Conservation (phyloP, 1,139 yeast species). For the Debaryomycetaceae sp. region DNA sequence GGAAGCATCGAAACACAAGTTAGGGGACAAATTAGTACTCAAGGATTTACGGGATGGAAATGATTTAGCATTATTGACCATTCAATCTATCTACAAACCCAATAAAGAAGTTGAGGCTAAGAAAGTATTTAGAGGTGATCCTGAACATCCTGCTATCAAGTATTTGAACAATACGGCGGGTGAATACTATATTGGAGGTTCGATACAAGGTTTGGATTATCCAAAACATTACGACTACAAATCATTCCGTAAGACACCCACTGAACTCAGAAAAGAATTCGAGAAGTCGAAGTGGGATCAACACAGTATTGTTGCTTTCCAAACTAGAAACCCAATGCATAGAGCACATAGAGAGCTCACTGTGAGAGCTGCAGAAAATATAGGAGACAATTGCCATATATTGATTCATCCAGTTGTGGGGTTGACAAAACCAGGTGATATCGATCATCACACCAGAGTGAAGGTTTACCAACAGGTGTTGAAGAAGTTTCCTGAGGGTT, state of each 20-base stretch:
- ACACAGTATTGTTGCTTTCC: constrained; percentile 89
- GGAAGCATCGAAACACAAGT: constrained; percentile 44
- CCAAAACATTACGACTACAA: constrained; percentile 91
- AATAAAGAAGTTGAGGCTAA: constrained; percentile 76
- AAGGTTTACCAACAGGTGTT: constrained; percentile 90
- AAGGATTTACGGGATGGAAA: constrained; percentile 81
- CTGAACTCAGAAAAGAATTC: constrained; percentile 84
- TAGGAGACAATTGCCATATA: constrained; percentile 55
- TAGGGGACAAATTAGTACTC: constrained; percentile 67
- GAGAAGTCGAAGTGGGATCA: constrained; percentile 68
- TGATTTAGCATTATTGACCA: constrained; percentile 75
- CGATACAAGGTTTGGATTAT: constrained; percentile 74
- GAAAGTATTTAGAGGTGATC: constrained; percentile 91
- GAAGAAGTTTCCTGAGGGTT: constrained; percentile 89
- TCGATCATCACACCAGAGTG: constrained; percentile 95
- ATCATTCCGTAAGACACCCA: constrained; percentile 84
- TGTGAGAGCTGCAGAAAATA: constrained; percentile 78
- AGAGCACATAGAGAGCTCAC: constrained; percentile 96
- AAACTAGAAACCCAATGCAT: constrained; percentile 98
- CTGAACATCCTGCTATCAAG: constrained; percentile 90
- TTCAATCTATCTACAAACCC: constrained; percentile 78
- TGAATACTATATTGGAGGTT: constrained; percentile 85
- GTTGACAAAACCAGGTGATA: constrained; percentile 94
- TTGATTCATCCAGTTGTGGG: constrained; percentile 97
- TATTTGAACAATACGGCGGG: constrained; percentile 74